Percentiles rank a stretch among this genome's conserved stretches.
These are phyloP conservation scores for Ceratorhiza oryzae-sativae DNA, from an alignment of 1,284 basidiomycete species.

Conservation along the genomic window DNA sequence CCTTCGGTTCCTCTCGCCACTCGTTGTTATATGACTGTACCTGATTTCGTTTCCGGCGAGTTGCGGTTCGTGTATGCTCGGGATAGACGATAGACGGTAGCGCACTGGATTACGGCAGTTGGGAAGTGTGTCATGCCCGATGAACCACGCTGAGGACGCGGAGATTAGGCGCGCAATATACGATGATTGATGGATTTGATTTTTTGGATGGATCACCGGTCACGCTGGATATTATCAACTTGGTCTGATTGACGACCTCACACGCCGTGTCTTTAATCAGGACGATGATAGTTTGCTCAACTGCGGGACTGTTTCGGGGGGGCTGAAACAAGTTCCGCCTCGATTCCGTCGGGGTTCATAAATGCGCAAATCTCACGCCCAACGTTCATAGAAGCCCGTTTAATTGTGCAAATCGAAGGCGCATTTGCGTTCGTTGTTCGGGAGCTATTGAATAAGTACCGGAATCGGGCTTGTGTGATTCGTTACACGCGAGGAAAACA, in stretches of 20 bases:
- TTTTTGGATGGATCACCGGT: too few relatives aligned
- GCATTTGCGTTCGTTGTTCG: too few relatives aligned
- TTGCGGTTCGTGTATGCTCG: neutral
- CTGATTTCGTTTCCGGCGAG: neutral
- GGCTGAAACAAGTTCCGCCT: neutral
- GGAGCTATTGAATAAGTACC: too few relatives aligned
- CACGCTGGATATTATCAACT: too few relatives aligned
- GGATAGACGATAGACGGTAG: neutral
- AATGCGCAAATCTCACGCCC: neutral
- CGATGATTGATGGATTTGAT: neutral
- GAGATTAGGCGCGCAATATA: neutral
- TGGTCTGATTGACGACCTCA: too few relatives aligned
- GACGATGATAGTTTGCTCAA: neutral
- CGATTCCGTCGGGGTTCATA: neutral
- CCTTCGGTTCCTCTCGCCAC: neutral
- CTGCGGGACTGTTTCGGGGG: neutral
- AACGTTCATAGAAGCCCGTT: neutral
- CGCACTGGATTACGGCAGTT: neutral
- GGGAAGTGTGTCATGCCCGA: neutral
- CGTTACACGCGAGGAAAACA: neutral
- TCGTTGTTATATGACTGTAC: neutral
- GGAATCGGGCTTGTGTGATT: too few relatives aligned
- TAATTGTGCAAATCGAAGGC: neutral
- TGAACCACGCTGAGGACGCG: too few relatives aligned
- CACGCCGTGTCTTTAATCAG: too few relatives aligned